A percentile compares a stretch with the other conserved stretches of the same genome.
Conservation (phyloP, 2,329 filamentous ascomycete genomes). For the Mollisiaceae sp. region DNA sequence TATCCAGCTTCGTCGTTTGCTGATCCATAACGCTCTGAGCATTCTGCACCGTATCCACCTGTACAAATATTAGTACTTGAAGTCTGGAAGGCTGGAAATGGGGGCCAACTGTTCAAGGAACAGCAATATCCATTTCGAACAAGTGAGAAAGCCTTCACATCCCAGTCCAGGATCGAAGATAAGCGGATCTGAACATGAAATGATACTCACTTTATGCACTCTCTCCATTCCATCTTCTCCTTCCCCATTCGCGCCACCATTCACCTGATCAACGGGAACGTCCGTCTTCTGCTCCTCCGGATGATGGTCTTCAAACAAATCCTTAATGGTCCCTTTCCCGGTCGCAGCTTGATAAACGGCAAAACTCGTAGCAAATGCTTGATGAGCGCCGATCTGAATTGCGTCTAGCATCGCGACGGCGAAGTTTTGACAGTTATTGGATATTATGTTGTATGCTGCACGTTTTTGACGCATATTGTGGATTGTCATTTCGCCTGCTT, state of each 20-base stretch:
- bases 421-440: conserved; percentile 65
- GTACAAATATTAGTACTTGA: background rate
- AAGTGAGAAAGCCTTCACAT: too few relatives aligned
- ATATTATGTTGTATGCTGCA: conserved; percentile 61
- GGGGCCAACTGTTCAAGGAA: too few relatives aligned
- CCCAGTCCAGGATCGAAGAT: too few relatives aligned
- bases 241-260: background rate
- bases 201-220: too few relatives aligned
- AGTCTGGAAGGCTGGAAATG: too few relatives aligned
- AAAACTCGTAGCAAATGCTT: conserved; percentile 58
- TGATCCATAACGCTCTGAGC: conserved; percentile 60
- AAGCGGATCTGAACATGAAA: too few relatives aligned
- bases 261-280: conserved; percentile 7
- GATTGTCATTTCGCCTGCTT: conserved; percentile 57
- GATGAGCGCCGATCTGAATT: conserved; percentile 56
- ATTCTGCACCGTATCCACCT: conserved; percentile 50
- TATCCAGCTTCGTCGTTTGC: conserved; percentile 57
- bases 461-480: conserved; percentile 54
- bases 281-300: conserved; percentile 43
- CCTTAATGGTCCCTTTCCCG: conserved; percentile 55
- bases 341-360: conserved; percentile 58
- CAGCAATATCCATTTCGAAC: too few relatives aligned
- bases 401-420: conserved; percentile 58
- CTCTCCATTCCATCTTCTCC: too few relatives aligned
- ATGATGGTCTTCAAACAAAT: conserved; percentile 53